A percentile compares a stretch with the other conserved stretches of the same genome.
phyloP scores from a whole-genome alignment of 345 rosid genomes.

The Populus euphratica region DNA sequence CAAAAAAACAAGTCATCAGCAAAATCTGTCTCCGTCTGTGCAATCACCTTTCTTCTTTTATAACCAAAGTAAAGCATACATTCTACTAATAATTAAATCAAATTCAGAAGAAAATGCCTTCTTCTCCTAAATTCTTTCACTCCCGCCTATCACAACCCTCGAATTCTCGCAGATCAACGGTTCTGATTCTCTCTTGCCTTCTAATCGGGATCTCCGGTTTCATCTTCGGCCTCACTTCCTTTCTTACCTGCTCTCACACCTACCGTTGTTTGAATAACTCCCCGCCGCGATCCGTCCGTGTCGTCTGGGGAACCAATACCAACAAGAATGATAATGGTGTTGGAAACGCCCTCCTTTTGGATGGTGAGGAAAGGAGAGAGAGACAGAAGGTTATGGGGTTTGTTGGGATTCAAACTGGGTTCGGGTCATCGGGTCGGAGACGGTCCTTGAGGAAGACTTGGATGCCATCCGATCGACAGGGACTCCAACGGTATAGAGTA shows the following conservation, averaged over 20 bases:
- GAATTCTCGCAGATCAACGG: constrained; percentile 45
- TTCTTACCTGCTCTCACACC: constrained; percentile 32
- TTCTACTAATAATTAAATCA: neutral
- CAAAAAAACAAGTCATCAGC: neutral
- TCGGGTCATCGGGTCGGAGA: constrained; percentile 60
- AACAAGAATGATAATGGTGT: constrained; percentile 1
- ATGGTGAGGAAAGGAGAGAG: constrained; percentile 20
- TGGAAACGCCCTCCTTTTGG: constrained; percentile 9
- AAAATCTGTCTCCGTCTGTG: neutral
- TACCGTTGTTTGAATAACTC: constrained; percentile 14
- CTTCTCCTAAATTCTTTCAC: constrained; percentile 61
- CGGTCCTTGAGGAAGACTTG: constrained; percentile 74
- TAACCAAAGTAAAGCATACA: neutral
- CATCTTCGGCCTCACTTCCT: constrained; percentile 52
- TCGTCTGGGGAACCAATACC: constrained; percentile 53
- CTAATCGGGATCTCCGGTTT: constrained; percentile 63
- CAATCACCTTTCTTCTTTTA: neutral
- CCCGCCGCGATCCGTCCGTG: constrained; percentile 51
- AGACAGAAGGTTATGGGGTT: constrained; percentile 84
- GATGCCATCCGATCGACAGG: constrained; percentile 84
- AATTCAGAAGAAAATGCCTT: constrained; percentile 43
- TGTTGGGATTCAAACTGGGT: constrained; percentile 90
- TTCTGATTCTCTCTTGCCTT: constrained; percentile 44
- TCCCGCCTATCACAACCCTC: constrained; percentile 35
- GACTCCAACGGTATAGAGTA: constrained; percentile 60